Evolutionary conservation across 768 basidiomycete species (phyloP).

Genomic region (Lentinula raphanica): DNA sequence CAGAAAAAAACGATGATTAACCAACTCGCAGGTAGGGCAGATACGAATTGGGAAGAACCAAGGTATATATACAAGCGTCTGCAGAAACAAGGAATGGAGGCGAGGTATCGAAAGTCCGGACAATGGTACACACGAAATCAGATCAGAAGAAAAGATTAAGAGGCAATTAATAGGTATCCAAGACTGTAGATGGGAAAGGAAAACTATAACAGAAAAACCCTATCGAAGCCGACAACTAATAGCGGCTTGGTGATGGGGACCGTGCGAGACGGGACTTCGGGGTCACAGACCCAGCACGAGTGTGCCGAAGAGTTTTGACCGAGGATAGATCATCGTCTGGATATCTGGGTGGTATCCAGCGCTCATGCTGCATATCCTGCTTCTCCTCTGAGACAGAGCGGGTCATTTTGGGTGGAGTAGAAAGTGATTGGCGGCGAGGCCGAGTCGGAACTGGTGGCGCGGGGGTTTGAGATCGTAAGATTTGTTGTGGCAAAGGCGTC

Average conservation of each 20-base stretch:
- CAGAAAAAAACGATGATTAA: slow-evolving; percentile 12
- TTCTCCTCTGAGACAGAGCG: slow-evolving; percentile 68
- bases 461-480: slow-evolving; percentile 22
- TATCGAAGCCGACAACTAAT: neutral
- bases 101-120: slow-evolving; percentile 1
- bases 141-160: neutral
- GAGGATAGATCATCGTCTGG: slow-evolving; percentile 15
- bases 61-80: slow-evolving; percentile 1
- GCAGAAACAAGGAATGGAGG: neutral
- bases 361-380: slow-evolving; percentile 53
- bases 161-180: slow-evolving; percentile 1
- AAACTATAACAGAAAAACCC: slow-evolving; percentile 2
- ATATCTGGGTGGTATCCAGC: slow-evolving; percentile 51
- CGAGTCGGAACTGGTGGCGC: slow-evolving; percentile 29
- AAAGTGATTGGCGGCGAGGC: slow-evolving; percentile 44
- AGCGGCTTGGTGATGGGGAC: slow-evolving; percentile 6
- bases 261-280: slow-evolving; percentile 2
- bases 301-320: neutral
- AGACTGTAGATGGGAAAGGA: slow-evolving; percentile 16
- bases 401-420: slow-evolving; percentile 50
- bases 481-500: slow-evolving; percentile 20
- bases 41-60: neutral
- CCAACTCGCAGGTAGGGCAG: neutral
- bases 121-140: neutral
- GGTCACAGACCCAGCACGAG: slow-evolving; percentile 6